Percentiles rank a stretch among this genome's conserved stretches.
phyloP scores from a whole-genome alignment of 1,284 basidiomycete species.

The Ceratobasidium sp. region DNA sequence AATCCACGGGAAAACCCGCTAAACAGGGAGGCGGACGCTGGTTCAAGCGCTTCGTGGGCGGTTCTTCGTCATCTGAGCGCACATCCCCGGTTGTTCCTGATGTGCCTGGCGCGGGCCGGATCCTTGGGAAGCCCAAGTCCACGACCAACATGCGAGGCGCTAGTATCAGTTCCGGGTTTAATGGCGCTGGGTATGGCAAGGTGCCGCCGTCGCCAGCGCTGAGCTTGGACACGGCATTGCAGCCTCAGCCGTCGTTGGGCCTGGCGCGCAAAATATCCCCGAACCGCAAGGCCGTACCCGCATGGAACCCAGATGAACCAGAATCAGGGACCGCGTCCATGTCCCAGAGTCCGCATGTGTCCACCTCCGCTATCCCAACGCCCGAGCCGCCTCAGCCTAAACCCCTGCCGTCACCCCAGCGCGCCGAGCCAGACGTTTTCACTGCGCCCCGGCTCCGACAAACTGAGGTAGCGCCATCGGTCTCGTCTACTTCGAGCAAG shows the following conservation, averaged over 20 bases:
- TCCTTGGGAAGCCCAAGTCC: slow-evolving; percentile 30
- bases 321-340: background rate
- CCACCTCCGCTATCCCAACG: background rate
- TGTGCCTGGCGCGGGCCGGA: background rate
- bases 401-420: slow-evolving; percentile 10
- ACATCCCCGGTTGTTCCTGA: slow-evolving; percentile 13
- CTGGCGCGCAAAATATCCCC: slow-evolving; percentile 25
- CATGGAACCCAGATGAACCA: slow-evolving; percentile 10
- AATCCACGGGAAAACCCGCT: slow-evolving; percentile 10
- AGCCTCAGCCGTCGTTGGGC: background rate
- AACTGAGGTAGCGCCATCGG: background rate
- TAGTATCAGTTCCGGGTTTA: slow-evolving; percentile 9
- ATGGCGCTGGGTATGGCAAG: background rate
- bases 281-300: slow-evolving; percentile 38
- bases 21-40: slow-evolving; percentile 8
- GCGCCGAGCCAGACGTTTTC: background rate
- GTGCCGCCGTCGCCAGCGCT: slow-evolving; percentile 29
- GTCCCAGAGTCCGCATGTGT: background rate
- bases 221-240: slow-evolving; percentile 24
- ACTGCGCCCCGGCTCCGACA: background rate
- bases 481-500: slow-evolving; percentile 11
- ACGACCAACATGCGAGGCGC: slow-evolving; percentile 11
- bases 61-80: slow-evolving; percentile 20
- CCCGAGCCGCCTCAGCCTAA: background rate
- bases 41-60: slow-evolving; percentile 33